Base-by-base conservation (phyloP, 2,329 filamentous ascomycete genomes). In the Graphilbum fragrans region DNA sequence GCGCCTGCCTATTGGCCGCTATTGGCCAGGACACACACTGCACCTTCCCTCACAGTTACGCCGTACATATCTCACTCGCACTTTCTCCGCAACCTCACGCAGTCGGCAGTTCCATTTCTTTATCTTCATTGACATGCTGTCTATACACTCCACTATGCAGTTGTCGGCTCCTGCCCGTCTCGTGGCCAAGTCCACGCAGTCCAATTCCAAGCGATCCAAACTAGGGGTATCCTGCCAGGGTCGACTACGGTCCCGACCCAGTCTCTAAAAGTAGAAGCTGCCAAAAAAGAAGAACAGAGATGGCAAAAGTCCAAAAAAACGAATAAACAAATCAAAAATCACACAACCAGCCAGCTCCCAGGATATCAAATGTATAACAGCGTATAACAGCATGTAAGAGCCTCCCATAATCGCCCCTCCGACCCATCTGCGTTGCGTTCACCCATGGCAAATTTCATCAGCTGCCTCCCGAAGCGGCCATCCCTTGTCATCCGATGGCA, bases 151-250 rank as follows among this genome's bases (percentile, higher is more conserved):
- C n/a, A n/a, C n/a, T n/a, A n/a, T n/a, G n/a, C n/a, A n/a, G n/a
- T n/a, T n/a, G n/a, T n/a, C n/a, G n/a, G n/a, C n/a, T n/a, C n/a
- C n/a, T n/a, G n/a, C n/a, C n/a, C n/a, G n/a, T n/a, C n/a, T n/a
- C n/a, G n/a, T n/a, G n/a, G n/a, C 29, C 38, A 5, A 34, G n/a
- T 21, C 29, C 41, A 29, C 31, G 41, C 45, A 37, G 34, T 37
- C 41, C 42, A 34, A 39, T 37, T 44, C 43, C 43, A 44, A 41
- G 25, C 46, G 38, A 45, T 42, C 41, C 47, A 44, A 42, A 45
- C 37, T 45, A 45, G 42, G 45, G 47, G 47, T 48, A 47, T 48
- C 42, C 42, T 45, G 39, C 42, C 34, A 35, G 21, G n/a, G 36
- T 39, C 42, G 37, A 45, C 46, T 31, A 33, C 32, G 38, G 31